Evolutionary conservation across 164 flowering plant genomes (phyloP).

Genomic region (Vitis rotundifolia): DNA sequence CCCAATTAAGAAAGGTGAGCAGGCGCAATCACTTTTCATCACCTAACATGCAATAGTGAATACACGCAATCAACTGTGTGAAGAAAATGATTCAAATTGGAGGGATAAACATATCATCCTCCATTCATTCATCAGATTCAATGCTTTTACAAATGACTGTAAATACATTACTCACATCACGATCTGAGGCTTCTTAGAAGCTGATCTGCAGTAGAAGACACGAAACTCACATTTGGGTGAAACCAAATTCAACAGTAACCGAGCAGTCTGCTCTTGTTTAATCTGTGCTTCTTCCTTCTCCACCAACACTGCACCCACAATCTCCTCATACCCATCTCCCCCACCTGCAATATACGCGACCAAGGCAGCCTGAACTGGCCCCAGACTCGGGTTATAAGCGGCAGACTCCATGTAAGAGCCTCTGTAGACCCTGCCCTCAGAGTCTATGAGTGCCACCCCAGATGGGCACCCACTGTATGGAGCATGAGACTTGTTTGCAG

Average conservation of each 20-base stretch:
- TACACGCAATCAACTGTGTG: too few relatives aligned
- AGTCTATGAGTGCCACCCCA: conserved; percentile 75
- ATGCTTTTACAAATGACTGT: neutral
- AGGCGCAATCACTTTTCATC: too few relatives aligned
- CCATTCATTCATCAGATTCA: neutral
- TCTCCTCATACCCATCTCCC: conserved; percentile 59
- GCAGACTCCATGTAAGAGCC: conserved; percentile 91
- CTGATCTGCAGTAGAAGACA: conserved; percentile 46
- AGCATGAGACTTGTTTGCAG: conserved; percentile 79
- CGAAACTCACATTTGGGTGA: conserved; percentile 64
- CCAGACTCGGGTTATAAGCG: conserved; percentile 87
- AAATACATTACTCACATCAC: neutral
- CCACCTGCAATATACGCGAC: conserved; percentile 69
- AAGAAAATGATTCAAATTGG: neutral
- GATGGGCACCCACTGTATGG: conserved; percentile 90
- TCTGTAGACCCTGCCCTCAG: conserved; percentile 52
- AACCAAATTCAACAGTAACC: conserved; percentile 52
- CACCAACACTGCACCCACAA: conserved; percentile 74
- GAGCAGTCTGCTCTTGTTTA: conserved; percentile 67
- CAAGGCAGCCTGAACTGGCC: conserved; percentile 88
- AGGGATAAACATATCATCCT: neutral
- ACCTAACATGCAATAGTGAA: too few relatives aligned
- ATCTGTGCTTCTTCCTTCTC: conserved; percentile 68
- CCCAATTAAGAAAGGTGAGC: too few relatives aligned
- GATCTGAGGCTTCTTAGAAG: conserved; percentile 1